Evolutionary conservation across 148 eudicot species (phyloP).

Genomic region (Silene conica): DNA sequence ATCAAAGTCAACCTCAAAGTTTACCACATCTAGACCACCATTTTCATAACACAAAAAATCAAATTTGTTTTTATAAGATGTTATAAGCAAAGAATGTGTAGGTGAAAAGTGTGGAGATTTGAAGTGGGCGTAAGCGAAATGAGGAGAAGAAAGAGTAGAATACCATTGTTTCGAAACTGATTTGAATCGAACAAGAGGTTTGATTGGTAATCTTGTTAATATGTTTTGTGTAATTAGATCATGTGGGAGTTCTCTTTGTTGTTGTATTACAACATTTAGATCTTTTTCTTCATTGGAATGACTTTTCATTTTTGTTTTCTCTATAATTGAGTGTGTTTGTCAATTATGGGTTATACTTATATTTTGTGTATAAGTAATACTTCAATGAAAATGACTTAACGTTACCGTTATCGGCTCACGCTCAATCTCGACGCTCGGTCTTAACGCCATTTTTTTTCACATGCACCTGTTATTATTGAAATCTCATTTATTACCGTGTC

Average conservation of each 20-base stretch:
- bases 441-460: no score
- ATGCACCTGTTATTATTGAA: no score
- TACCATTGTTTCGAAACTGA: conserved; percentile 24
- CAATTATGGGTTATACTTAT: no score
- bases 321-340: no score
- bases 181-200: conserved; percentile 2
- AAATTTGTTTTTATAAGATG: not conserved
- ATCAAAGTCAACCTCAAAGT: not conserved
- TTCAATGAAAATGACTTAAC: no score
- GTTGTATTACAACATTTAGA: no score
- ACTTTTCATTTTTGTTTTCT: not conserved
- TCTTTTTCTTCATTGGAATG: not conserved
- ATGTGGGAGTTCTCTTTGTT: conserved; percentile 1
- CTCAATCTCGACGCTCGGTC: no score
- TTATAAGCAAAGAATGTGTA: not conserved
- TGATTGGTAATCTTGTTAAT: conserved; percentile 13
- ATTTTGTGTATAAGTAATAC: no score
- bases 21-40: not conserved
- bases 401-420: no score
- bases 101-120: not conserved
- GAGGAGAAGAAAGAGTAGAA: conserved; percentile 15
- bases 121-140: conserved; percentile 19
- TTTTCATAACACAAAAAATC: not conserved
- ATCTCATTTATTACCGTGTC: no score
- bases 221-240: conserved; percentile 14